These are phyloP conservation scores for Penicillium roqueforti DNA, from an alignment of 495 filamentous ascomycete species.

Conservation along the genomic window DNA sequence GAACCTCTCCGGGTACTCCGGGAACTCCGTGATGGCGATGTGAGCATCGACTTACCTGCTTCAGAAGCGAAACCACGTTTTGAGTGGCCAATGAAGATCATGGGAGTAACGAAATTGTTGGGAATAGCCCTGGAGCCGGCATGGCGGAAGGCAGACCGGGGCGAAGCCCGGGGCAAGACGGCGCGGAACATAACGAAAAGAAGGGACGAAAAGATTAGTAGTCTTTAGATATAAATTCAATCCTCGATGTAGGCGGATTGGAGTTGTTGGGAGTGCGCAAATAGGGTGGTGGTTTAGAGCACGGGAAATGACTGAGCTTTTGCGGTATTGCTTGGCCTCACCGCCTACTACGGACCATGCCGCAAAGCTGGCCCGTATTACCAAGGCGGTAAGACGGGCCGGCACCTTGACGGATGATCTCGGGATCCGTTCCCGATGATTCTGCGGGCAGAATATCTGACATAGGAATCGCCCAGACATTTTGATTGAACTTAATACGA, in stretches of 20 bases:
- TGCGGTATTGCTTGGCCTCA: conserved; percentile 26
- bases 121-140: conserved; percentile 41
- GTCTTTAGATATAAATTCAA: conserved; percentile 14
- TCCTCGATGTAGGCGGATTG: conserved; percentile 28
- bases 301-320: conserved; percentile 33
- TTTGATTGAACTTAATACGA: neutral
- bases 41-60: conserved; percentile 55
- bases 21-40: neutral
- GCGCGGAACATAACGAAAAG: conserved; percentile 64
- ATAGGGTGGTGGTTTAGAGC: conserved; percentile 24
- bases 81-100: conserved; percentile 53
- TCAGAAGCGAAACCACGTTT: conserved; percentile 75
- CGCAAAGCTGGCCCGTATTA: neutral
- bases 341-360: neutral
- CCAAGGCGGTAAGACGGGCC: neutral
- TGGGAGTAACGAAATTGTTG: conserved; percentile 54
- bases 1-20: neutral
- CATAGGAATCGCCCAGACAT: neutral
- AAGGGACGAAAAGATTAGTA: conserved; percentile 23
- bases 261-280: conserved; percentile 26
- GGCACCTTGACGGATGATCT: neutral
- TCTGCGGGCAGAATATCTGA: neutral
- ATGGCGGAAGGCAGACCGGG: conserved; percentile 58
- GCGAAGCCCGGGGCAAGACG: conserved; percentile 61
- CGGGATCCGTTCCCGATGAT: neutral